Conservation (phyloP, 2,329 filamentous ascomycete species). For the Amauroascus niger region DNA sequence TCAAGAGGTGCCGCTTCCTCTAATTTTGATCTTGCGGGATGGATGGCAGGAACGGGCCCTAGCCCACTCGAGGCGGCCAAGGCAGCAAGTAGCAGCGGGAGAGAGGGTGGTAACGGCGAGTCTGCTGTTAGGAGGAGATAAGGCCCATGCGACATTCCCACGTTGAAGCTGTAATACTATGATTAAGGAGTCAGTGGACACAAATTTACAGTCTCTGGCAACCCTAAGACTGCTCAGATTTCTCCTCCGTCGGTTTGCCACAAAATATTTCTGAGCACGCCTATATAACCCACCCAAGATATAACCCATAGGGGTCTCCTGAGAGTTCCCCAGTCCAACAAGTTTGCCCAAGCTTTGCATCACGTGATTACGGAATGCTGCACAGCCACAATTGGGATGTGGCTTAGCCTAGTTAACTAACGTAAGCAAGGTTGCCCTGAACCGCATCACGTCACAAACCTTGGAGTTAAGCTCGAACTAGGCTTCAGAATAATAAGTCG, state of each 20-base stretch:
- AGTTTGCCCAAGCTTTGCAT: too few relatives aligned
- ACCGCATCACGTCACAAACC: not conserved
- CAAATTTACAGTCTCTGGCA: not conserved
- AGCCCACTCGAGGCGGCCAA: conserved; percentile 26
- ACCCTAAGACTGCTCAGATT: not conserved
- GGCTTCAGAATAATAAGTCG: not conserved
- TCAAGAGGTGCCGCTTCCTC: conserved; percentile 38
- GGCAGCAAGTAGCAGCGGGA: conserved; percentile 17
- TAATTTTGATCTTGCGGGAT: conserved; percentile 59
- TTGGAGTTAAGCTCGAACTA: not conserved
- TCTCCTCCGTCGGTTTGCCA: too few relatives aligned
- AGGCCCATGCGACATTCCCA: not conserved
- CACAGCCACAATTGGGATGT: not conserved
- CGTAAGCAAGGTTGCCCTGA: not conserved
- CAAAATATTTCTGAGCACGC: too few relatives aligned
- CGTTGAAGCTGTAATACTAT: not conserved
- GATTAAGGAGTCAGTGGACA: not conserved
- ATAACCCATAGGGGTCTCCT: too few relatives aligned
- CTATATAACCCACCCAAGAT: too few relatives aligned
- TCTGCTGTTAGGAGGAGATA: conserved; percentile 4
- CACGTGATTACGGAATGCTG: not conserved
- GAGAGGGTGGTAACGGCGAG: not conserved
- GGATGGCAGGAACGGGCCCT: conserved; percentile 51
- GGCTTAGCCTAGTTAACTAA: too few relatives aligned
- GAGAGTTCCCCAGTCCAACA: too few relatives aligned